Evolutionary conservation across 1,139 yeast genomes (phyloP).

Genomic region (Saccharomyces pastorianus): DNA sequence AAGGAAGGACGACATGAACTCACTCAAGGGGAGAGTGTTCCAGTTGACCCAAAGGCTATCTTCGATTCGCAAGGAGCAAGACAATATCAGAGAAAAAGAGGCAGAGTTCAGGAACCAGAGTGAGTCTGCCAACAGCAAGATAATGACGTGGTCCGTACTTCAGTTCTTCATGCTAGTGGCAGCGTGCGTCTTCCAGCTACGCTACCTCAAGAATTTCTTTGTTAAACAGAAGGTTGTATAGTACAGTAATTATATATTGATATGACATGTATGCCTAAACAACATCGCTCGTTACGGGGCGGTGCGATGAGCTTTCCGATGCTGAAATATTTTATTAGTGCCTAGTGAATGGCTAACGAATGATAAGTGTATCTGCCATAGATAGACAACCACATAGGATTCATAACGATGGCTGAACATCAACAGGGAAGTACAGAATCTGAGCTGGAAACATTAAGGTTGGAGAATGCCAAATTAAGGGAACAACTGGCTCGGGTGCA

Average conservation of each 20-base stretch:
- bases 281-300: background rate
- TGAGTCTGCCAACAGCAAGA: slow-evolving; percentile 45
- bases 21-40: slow-evolving; percentile 38
- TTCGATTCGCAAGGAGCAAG: slow-evolving; percentile 47
- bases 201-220: slow-evolving; percentile 52
- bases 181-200: slow-evolving; percentile 56
- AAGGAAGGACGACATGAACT: slow-evolving; percentile 38
- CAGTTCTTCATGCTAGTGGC: slow-evolving; percentile 40
- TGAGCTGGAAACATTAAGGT: slow-evolving; percentile 20
- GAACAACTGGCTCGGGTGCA: slow-evolving; percentile 10
- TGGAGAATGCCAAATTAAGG: slow-evolving; percentile 23
- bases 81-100: slow-evolving; percentile 45
- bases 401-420: background rate
- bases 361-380: too few species aligned
- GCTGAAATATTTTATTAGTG: background rate
- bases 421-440: background rate
- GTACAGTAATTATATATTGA: background rate
- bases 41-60: slow-evolving; percentile 40
- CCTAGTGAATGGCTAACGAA: too few species aligned
- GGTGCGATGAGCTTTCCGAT: background rate
- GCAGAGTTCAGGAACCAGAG: slow-evolving; percentile 46
- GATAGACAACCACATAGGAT: background rate
- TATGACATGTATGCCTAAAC: background rate
- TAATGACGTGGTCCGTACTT: slow-evolving; percentile 48
- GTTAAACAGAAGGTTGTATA: slow-evolving; percentile 52